Conservation (phyloP, 2,329 filamentous ascomycete genomes). For the Alternaria angustiovoidea region DNA sequence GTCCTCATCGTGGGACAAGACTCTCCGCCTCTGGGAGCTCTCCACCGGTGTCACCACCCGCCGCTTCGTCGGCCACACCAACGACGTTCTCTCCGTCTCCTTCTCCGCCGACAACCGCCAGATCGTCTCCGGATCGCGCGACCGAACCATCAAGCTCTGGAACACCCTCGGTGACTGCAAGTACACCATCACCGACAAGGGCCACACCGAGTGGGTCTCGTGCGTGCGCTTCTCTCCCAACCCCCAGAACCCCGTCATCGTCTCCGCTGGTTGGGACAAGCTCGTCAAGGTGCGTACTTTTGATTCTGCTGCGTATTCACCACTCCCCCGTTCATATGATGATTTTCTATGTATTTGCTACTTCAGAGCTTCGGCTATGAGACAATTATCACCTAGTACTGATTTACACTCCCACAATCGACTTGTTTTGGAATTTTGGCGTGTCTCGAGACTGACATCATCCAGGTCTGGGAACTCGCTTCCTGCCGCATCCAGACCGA, state of each 20-base stretch:
- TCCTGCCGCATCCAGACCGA: conserved; percentile 99
- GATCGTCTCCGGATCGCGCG: conserved; percentile 98
- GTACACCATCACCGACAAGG: conserved; percentile 99
- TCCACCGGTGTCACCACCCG: conserved; percentile 96
- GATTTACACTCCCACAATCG: conserved; percentile 58
- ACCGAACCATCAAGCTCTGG: conserved; percentile 99
- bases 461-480: conserved; percentile 97
- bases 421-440: conserved; percentile 1
- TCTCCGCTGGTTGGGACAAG: conserved; percentile 99
- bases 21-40: conserved; percentile 98
- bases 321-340: conserved; percentile 73
- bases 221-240: conserved; percentile 99
- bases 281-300: conserved; percentile 90
- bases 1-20: conserved; percentile 99
- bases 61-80: conserved; percentile 98
- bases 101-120: conserved; percentile 99
- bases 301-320: not conserved
- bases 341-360: conserved; percentile 99
- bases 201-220: conserved; percentile 99
- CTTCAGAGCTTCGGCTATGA: conserved; percentile 99
- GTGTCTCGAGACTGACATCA: conserved; percentile 36
- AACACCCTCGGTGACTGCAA: conserved; percentile 99
- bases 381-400: conserved; percentile 93
- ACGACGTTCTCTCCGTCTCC: conserved; percentile 98
- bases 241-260: conserved; percentile 99